Base-by-base conservation (phyloP, 208 protist genomes). In the Acanthamoeba rhysodes region DNA sequence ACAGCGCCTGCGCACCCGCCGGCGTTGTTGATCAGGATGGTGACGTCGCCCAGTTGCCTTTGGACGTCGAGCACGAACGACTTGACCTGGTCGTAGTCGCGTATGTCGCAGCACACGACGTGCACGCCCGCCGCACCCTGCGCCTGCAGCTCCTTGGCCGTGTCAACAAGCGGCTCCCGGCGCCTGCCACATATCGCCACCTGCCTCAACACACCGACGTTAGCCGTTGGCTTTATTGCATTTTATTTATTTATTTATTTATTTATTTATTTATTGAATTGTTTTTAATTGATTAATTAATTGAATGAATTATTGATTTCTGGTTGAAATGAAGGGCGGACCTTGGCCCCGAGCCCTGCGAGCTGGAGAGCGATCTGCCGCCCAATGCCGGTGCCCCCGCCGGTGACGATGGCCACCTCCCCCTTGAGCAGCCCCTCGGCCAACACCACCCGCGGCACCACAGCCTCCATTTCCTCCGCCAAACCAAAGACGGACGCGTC, bases 1-100 rank as follows among this genome's bases (percentile, higher is more conserved):
- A n/a, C 24, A 10, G 22, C 34, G 6, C 53, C 29, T 5, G 68
- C 48, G 64, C 18, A 95, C 91, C 78, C 70, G 9, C 70, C 78
- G 22, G 74, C 70, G 50, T 84, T 74, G 55, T 87, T 95, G 24
- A 84, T 70, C 16, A 95, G 32, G 27, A 95, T 87, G 91, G 50
- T 72, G 59, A 95, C 27, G 27, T 64, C 57, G 34, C 91, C 91
- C 50, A 88, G 41, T 10, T 95, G 34, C 70, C 72, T 62, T 20
- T 74, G n/a, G 32, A 95, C 91, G 9, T 48, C 37, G 9, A 8
- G 34, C 68, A 95, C 91, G 29, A 95, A 95, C 32, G 53, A 50
- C 53, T 48, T 84, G n/a, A 95, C 91, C 53, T 59, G 50, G 22
- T 82, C 91, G 34, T 95, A 84, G 20, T 95, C 78, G 4, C 91